Base-by-base conservation (phyloP, 768 basidiomycete species). In the Leccinum subtestaceum region DNA sequence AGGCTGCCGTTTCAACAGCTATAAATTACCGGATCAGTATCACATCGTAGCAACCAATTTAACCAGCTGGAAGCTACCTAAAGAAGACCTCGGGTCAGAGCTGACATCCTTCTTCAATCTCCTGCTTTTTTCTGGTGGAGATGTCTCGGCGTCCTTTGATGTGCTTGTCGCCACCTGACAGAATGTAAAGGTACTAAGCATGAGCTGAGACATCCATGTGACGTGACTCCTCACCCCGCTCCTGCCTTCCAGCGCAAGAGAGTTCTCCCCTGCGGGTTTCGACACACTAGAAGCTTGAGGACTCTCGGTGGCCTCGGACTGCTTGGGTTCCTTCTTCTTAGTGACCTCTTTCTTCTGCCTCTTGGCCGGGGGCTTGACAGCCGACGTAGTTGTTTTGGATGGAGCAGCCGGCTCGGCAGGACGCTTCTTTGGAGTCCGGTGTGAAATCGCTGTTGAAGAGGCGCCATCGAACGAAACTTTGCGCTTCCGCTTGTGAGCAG, bases 401-500 rank as follows among this genome's bases (percentile, higher is more conserved):
- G 47, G 13, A 48, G 15, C 13, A 25, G 12, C 21, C 21, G 47
- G 21, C 21, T 25, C 15, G 15, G 23, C 47, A 25, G 48, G 29
- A 21, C 23, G 40, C 19, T 57, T 47, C 10, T 57, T 48, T 19
- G 43, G 19, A 45, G 43, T 45, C 43, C 11, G 43, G 19, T 19
- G n/a, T 19, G 43, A 45, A 19, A 45, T 6, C 17, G 31, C 23
- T 1, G 25, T 34, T 21, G 17, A 2, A 23, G 38, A 6, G 10
- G 46, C 25, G 3, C 32, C 40, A n/a, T 34, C 49, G 25, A 63
- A 61, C 2, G 64, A 64, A 46, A 60, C 59, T 58, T 63, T 75
- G 38, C 67, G 73, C 60, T 71, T 77, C 19, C 43, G 43, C 19
- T 65, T 67, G 70, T 55, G 55, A 54, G 7, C 56, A 17, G n/a